phyloP scores from a whole-genome alignment of 805 yeast species.

The Blastobotrys robertii region DNA sequence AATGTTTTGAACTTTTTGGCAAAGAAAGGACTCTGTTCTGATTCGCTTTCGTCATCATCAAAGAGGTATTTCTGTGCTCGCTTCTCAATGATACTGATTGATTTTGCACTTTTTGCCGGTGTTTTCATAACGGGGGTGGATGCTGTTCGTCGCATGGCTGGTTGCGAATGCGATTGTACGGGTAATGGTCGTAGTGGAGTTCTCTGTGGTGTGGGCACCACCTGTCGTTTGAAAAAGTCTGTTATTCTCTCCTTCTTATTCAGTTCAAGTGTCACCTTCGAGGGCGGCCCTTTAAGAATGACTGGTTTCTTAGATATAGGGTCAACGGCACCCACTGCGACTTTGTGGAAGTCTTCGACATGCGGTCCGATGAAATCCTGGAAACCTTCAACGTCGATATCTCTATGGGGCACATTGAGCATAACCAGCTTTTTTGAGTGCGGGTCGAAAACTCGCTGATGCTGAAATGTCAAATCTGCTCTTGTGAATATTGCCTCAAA shows the following conservation, averaged over 20 bases:
- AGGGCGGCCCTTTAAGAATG: background rate
- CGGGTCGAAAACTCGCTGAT: constrained; percentile 81
- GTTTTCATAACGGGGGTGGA: background rate
- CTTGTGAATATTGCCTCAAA: constrained; percentile 50
- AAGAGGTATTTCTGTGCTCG: background rate
- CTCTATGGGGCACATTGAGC: constrained; percentile 42
- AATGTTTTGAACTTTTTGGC: background rate
- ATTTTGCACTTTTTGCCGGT: background rate
- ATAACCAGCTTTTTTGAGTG: constrained; percentile 37
- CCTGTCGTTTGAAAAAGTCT: no score
- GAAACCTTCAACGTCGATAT: constrained; percentile 14
- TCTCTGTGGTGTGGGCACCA: background rate
- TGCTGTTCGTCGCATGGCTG: background rate
- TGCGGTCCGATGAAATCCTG: constrained; percentile 24
- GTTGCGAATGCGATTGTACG: background rate
- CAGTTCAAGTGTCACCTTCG: no score
- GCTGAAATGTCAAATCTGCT: constrained; percentile 74
- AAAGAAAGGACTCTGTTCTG: background rate
- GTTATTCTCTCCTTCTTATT: no score
- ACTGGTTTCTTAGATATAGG: constrained; percentile 49
- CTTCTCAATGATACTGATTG: background rate
- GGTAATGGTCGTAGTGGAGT: background rate
- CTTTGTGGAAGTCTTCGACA: constrained; percentile 38
- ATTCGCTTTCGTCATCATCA: background rate
- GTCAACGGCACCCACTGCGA: constrained; percentile 58